Evolutionary conservation across 768 basidiomycete genomes (phyloP), one percentile per base, ranked within the genome.

Genomic region (Boletus rex-veris): DNA sequence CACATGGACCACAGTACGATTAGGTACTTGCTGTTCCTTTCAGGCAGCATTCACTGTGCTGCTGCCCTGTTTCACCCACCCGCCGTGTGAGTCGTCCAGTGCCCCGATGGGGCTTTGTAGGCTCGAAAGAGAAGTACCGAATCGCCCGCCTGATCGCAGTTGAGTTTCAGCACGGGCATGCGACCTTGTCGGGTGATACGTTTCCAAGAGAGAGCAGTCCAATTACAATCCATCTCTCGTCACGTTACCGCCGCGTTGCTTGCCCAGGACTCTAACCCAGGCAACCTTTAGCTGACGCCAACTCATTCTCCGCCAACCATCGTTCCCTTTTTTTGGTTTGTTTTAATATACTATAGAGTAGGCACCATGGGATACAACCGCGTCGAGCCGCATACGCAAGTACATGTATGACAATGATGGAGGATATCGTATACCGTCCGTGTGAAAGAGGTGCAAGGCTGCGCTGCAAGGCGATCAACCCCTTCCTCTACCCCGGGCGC

Each of bases 401-500:
- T 35, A 35, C 33, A 35, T 35, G 12, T 4, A 35, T 14, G 14
- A 14, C 14, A 3, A 11, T 35, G 33, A 35, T 35, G 18, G 43
- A 21, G 43, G 37, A 39, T 54, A 53, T 64, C 47, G 47, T 35
- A 38, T 39, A 47, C 31, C 28, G 19, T 35, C 30, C 30, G 33
- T 8, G 12, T 3, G n/a, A 9, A 12, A 31, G 30, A 35, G 11
- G 15, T 41, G 19, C 1, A 31, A 45, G 38, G 19, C 36, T 36
- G 39, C 40, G 3, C 24, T 40, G 42, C 7, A 37, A 30, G 33
- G 30, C 18, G 26, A 50, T 57, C 59, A 71, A 3, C 68, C 71
- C 61, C 72, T 66, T n/a, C 72, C 66, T 30, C 70, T 63, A 12
- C 70, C 68, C 53, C 70, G 58, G 6, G 64, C 18, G 3, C 69